phyloP scores from a whole-genome alignment of 2,329 filamentous ascomycete genomes.

The Stagonosporopsis chrysanthemi region DNA sequence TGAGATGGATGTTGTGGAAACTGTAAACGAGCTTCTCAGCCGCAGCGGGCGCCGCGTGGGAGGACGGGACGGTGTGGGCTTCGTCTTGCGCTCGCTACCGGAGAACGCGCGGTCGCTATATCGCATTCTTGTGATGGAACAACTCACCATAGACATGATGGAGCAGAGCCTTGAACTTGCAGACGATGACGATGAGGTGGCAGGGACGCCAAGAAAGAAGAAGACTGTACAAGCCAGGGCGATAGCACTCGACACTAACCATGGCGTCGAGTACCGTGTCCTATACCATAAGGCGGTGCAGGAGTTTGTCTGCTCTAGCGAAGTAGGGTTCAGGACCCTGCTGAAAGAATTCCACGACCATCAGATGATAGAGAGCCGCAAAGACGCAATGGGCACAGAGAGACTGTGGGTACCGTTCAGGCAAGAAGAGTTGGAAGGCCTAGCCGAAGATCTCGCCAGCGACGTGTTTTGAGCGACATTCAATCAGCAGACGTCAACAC shows the following conservation, averaged over 20 bases:
- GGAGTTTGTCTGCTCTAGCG: conserved; percentile 95
- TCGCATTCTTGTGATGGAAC: conserved; percentile 81
- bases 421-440: conserved; percentile 83
- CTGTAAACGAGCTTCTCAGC: conserved; percentile 86
- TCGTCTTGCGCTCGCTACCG: conserved; percentile 87
- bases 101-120: conserved; percentile 93
- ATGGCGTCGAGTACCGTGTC: conserved; percentile 86
- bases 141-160: conserved; percentile 71
- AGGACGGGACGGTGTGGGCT: conserved; percentile 89
- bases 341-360: conserved; percentile 98
- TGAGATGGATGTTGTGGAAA: conserved; percentile 86
- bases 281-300: conserved; percentile 95
- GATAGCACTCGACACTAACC: conserved; percentile 43
- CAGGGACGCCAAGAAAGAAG: conserved; percentile 32
- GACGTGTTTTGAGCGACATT: conserved; percentile 35
- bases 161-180: conserved; percentile 45
- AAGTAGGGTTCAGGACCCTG: conserved; percentile 92
- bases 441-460: conserved; percentile 77
- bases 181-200: conserved; percentile 30
- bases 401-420: conserved; percentile 84
- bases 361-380: conserved; percentile 91
- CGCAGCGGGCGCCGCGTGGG: conserved; percentile 80
- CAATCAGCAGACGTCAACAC: background rate
- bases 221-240: conserved; percentile 36
- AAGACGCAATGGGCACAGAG: conserved; percentile 86